Base-by-base conservation (phyloP, 805 yeast species). In the Wickerhamiella domercqiae region DNA sequence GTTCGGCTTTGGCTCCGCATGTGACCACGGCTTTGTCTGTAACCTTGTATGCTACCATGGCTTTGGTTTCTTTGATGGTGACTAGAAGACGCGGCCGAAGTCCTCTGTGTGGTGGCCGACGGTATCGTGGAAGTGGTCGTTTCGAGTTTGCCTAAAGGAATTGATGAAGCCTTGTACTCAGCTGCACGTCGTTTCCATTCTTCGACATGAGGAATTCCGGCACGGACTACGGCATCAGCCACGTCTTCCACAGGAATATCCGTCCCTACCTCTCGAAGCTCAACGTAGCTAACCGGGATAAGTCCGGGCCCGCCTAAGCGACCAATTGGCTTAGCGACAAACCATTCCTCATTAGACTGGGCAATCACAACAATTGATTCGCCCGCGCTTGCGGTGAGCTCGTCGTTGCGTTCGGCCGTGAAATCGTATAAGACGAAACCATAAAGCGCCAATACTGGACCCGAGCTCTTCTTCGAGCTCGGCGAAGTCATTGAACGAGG, bases 281-380 rank as follows among this genome's bases (percentile, higher is more conserved):
- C 81, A 18, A 90, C 90, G 51, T 80, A 90, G 15, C 81, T 71
- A 4, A 82, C 86, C 0, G 99, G 98, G 5, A 90, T 93, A 33
- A 90, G 66, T 1, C 99, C 98, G 0, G 97, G 97, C 1, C 96
- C 98, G 19, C 98, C 97, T 28, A 90, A 64, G 38, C 96, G 66
- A 42, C 87, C 93, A 31, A 90, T 80, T 11, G 95, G 95, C 56
- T 90, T 90, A 4, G 96, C 97, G 42, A 90, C 90, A 50, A 84
- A 86, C 99, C 99, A 90, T 60, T 93, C 99, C 46, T 67, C 79
- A 39, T 83, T 84, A 53, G 87, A 93, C 58, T 87, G 96, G 2
- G 99, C 99, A 59, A 95, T 87, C 9, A 93, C 73, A 21, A 86
- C 80, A 44, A 90, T 69, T 49, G 80, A 78, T 50, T 90, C 99